phyloP scores from a whole-genome alignment of 768 basidiomycete species.

The Lepiota brunneoincarnata region DNA sequence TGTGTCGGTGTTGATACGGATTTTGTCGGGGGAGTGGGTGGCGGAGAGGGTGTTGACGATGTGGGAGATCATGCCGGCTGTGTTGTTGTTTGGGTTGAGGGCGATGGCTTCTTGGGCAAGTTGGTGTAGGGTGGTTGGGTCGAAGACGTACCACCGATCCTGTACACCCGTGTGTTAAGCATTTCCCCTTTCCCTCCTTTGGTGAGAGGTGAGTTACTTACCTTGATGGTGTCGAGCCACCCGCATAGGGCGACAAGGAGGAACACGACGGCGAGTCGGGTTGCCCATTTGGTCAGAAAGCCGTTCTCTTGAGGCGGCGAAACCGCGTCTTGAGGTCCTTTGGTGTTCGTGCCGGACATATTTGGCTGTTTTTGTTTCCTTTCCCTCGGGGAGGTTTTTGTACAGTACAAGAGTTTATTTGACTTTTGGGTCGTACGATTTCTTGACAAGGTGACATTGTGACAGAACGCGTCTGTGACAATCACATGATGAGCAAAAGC shows the following conservation, averaged over 20 bases:
- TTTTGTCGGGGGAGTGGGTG: slow-evolving; percentile 60
- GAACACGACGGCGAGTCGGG: slow-evolving; percentile 29
- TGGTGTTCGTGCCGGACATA: slow-evolving; percentile 2
- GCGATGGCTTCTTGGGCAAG: slow-evolving; percentile 75
- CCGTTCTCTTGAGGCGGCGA: slow-evolving; percentile 8
- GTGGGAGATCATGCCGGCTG: slow-evolving; percentile 71
- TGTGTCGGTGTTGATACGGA: slow-evolving; percentile 53
- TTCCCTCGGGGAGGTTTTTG: no score
- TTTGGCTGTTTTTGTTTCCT: not conserved
- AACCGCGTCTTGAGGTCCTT: slow-evolving; percentile 10
- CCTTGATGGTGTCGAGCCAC: slow-evolving; percentile 66
- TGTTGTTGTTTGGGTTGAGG: slow-evolving; percentile 53
- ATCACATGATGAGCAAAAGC: no score
- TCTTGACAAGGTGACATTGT: no score
- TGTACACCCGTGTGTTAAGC: slow-evolving; percentile 25
- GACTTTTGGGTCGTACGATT: slow-evolving; percentile 12
- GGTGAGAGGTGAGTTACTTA: no score
- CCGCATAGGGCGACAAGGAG: slow-evolving; percentile 38
- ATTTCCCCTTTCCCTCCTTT: no score
- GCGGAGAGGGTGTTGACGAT: slow-evolving; percentile 78
- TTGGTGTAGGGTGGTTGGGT: slow-evolving; percentile 67
- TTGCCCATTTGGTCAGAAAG: slow-evolving; percentile 33
- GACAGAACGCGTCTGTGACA: no score
- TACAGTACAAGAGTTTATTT: no score
- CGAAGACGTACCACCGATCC: slow-evolving; percentile 88